Conservation (phyloP, 148 eudicot species). For the Pharnaceum exiguum region DNA sequence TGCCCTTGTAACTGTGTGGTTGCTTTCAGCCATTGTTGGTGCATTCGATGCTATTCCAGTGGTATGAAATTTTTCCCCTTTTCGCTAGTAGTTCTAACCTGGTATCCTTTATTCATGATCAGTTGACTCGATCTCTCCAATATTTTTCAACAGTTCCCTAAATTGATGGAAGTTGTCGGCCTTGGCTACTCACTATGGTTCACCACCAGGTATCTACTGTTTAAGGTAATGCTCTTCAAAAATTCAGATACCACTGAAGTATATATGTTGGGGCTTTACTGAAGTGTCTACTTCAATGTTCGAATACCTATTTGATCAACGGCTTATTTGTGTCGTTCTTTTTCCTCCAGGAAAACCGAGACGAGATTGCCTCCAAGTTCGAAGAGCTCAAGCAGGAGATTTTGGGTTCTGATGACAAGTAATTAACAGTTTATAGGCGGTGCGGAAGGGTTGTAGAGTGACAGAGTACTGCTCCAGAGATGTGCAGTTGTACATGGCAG, state of each 20-base stretch:
- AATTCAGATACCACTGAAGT: too few relatives aligned
- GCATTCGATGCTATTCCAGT: constrained; percentile 84
- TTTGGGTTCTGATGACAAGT: constrained; percentile 41
- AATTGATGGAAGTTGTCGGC: constrained; percentile 78
- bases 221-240: constrained; percentile 71
- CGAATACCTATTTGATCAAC: not conserved
- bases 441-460: not conserved
- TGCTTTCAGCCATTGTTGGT: constrained; percentile 51
- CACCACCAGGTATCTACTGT: constrained; percentile 64
- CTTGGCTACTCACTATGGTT: constrained; percentile 80
- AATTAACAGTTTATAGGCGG: not conserved
- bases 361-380: constrained; percentile 52
- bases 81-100: not conserved
- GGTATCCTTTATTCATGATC: not conserved
- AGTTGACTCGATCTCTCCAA: not conserved
- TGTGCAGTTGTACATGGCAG: not conserved
- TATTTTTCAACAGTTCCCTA: constrained; percentile 42
- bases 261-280: too few relatives aligned
- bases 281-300: too few relatives aligned
- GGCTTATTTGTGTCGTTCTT: not conserved
- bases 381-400: constrained; percentile 61
- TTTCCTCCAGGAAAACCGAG: constrained; percentile 55
- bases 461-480: not conserved
- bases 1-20: constrained; percentile 49
- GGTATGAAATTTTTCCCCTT: constrained; percentile 36